Evolutionary conservation across 257 asterid species (phyloP), one percentile per base, ranked within the genome.

Genomic region (Capsicum chinense): DNA sequence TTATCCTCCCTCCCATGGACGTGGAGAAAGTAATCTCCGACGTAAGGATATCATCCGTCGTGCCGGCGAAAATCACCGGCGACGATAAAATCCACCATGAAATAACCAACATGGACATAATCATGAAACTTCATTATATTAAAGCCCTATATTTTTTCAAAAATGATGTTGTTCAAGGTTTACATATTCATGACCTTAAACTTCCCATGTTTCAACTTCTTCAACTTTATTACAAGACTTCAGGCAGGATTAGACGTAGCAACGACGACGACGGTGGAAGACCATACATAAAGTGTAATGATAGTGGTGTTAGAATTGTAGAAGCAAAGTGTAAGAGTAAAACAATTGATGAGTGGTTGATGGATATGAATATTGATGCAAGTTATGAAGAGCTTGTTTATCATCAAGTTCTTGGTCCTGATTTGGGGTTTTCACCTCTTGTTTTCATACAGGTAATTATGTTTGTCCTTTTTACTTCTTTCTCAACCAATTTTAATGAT

Each of bases 261-360:
- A 50, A 80, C 21, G 59, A 33, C 71, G 21, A 6, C 12, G 82
- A 39, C 44, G 83, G 87, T 0, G 91, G 91, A 9, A 85, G 95
- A 87, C 92, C 94, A 60, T 93, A 84, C 85, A 81, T 94, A 15
- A 93, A 90, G 90, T 94, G 98, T 85, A 94, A 93, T 83, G 98
- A 93, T 83, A 87, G 94, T 84, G 98, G 98, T 48, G 97, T 94
- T 1, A 89, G 98, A 59, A 84, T 92, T 10, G 92, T 90, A 19
- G 98, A 94, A 92, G 98, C 97, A 2, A 90, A 86, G 4, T 90
- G 94, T 85, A 19, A 79, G 35, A 87, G 63, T 56, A 87, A 86
- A 69, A 90, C 92, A 39, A n/a, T 94, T 64, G 86, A 80, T 26
- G 91, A 94, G 70, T 94, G 95, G 95, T 81, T 91, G 62, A 5